These are phyloP conservation scores for Ceriops zippeliana DNA, from an alignment of 345 rosid genomes.

Conservation along the genomic window DNA sequence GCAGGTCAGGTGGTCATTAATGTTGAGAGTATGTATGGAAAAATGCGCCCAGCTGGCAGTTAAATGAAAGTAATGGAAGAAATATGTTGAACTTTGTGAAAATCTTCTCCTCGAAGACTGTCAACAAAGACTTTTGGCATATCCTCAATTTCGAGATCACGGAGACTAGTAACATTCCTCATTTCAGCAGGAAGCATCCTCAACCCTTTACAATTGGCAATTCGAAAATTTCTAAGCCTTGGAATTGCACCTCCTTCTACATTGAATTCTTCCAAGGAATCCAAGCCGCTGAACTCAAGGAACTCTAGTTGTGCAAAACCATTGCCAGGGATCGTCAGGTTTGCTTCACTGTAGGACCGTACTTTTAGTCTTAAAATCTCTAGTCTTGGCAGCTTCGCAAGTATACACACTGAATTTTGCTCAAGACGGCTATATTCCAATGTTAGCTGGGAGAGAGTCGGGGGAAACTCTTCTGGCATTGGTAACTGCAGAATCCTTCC, in stretches of 20 bases:
- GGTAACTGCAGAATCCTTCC: background rate
- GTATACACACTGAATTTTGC: slow-evolving; percentile 11
- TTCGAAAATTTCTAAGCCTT: slow-evolving; percentile 18
- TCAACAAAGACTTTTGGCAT: slow-evolving; percentile 16
- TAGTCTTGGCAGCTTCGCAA: slow-evolving; percentile 13
- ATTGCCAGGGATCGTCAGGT: slow-evolving; percentile 5
- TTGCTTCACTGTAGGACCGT: slow-evolving; percentile 1
- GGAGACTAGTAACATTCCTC: slow-evolving; percentile 1
- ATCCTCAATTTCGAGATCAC: slow-evolving; percentile 4
- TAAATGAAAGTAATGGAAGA: slow-evolving; percentile 12
- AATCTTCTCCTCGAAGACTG: slow-evolving; percentile 15
- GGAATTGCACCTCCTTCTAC: slow-evolving; percentile 15
- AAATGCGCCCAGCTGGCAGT: background rate
- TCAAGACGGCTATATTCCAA: slow-evolving; percentile 15
- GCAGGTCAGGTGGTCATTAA: too few relatives aligned
- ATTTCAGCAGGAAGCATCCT: slow-evolving; percentile 4
- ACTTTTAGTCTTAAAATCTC: slow-evolving; percentile 15
- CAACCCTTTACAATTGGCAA: slow-evolving; percentile 9
- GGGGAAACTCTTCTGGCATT: slow-evolving; percentile 13
- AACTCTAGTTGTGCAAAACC: slow-evolving; percentile 17
- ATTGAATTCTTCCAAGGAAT: slow-evolving; percentile 16
- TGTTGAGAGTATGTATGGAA: too few relatives aligned
- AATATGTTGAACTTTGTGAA: slow-evolving; percentile 19
- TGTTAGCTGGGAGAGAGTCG: slow-evolving; percentile 15
- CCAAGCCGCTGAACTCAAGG: slow-evolving; percentile 14